Conservation (phyloP, 768 basidiomycete species). For the Hysterangium stoloniferum region DNA sequence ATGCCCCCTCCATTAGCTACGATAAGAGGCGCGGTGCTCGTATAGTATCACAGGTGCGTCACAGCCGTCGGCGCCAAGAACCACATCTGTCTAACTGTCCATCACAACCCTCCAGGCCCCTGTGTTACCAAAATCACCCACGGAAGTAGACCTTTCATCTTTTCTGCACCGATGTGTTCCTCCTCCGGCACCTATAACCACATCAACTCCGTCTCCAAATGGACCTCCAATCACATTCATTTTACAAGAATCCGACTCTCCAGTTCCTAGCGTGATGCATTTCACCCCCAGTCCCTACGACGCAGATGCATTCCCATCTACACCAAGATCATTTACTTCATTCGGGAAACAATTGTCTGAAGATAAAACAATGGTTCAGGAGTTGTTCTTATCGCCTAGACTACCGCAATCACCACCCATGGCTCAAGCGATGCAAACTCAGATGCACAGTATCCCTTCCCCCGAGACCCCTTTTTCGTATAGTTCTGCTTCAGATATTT, state of each 20-base stretch:
- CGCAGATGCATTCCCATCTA: conserved; percentile 6
- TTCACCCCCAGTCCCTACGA: neutral
- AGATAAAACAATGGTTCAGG: neutral
- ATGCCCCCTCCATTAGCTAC: neutral
- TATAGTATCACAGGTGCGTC: conserved; percentile 3
- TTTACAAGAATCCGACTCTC: conserved; percentile 6
- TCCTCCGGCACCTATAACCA: neutral
- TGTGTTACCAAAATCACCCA: too few relatives aligned
- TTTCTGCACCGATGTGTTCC: neutral
- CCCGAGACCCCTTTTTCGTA: neutral
- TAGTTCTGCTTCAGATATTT: neutral
- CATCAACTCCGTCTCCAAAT: neutral
- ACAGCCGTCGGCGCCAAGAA: neutral
- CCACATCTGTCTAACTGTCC: neutral
- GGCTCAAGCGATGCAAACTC: neutral
- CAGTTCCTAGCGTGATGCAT: conserved; percentile 5
- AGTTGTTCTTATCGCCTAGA: neutral
- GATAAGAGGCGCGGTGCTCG: conserved; percentile 1
- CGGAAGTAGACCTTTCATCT: neutral
- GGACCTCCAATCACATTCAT: conserved; percentile 10
- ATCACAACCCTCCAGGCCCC: too few relatives aligned
- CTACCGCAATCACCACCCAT: neutral
- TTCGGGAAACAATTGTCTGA: neutral
- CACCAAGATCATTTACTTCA: conserved; percentile 3
- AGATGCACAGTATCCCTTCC: neutral